Evolutionary conservation across 2,329 filamentous ascomycete genomes (phyloP).

Genomic region (Pseudogymnoascus pannorum): DNA sequence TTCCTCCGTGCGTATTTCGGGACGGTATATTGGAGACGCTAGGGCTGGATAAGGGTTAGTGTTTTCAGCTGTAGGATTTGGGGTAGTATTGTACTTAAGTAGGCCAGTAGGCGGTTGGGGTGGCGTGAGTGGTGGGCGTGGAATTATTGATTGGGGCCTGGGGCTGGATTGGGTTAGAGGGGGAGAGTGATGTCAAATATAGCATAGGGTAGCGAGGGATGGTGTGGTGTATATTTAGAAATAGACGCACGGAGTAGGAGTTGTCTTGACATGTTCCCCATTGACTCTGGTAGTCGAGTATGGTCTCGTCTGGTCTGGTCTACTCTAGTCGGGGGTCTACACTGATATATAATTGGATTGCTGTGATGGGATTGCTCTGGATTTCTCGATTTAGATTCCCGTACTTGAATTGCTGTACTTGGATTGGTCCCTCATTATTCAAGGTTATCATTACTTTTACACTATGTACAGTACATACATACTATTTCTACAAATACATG

Average conservation of each 20-base stretch:
- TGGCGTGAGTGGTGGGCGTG: neutral
- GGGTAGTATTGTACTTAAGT: no score
- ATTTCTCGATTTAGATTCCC: neutral
- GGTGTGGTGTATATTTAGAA: neutral
- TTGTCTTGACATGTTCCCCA: neutral
- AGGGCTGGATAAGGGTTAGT: neutral
- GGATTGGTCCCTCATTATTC: constrained; percentile 1
- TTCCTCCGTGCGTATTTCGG: no score
- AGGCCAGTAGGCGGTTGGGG: no score
- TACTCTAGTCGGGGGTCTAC: no score
- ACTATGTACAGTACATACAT: neutral
- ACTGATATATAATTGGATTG: no score
- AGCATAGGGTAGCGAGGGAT: neutral
- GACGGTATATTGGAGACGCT: no score
- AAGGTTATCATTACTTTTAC: constrained; percentile 7
- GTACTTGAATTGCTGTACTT: neutral
- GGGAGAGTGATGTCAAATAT: neutral
- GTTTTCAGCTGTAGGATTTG: neutral
- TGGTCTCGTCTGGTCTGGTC: no score
- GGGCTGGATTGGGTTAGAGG: neutral
- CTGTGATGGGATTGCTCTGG: neutral
- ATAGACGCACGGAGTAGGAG: no score
- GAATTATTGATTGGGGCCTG: no score
- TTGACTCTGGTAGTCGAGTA: no score
- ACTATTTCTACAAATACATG: neutral